A percentile compares a stretch with the other conserved stretches of the same genome.
Conservation (phyloP, 2,329 filamentous ascomycete species). For the Verticillium zaregamsianum region DNA sequence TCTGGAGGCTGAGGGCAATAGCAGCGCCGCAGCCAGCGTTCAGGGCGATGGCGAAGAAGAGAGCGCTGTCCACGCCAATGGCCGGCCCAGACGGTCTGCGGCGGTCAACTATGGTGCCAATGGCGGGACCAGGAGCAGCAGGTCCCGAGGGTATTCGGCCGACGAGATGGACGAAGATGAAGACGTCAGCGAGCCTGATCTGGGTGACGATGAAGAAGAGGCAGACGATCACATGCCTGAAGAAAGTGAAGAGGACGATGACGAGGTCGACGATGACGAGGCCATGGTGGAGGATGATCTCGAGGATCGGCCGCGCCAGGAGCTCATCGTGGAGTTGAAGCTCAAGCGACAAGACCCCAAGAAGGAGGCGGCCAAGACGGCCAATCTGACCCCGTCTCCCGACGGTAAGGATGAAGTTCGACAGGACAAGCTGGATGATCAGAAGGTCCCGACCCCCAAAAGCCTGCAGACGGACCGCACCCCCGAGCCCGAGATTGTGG, state of each 20-base stretch:
- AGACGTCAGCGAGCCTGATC: conserved; percentile 68
- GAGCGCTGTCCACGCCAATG: conserved; percentile 35
- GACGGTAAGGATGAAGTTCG: conserved; percentile 3
- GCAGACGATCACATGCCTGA: conserved; percentile 62
- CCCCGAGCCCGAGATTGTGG: conserved; percentile 10
- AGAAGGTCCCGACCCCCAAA: not conserved
- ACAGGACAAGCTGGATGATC: not conserved
- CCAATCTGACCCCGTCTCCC: conserved; percentile 4
- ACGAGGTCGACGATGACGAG: conserved; percentile 54
- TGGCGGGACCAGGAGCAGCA: conserved; percentile 31
- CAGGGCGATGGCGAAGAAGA: conserved; percentile 39
- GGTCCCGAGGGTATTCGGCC: conserved; percentile 26
- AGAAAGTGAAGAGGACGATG: conserved; percentile 54
- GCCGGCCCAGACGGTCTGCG: conserved; percentile 47
- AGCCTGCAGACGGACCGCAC: conserved; percentile 9
- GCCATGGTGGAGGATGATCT: conserved; percentile 51
- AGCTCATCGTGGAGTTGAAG: conserved; percentile 71
- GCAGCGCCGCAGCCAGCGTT: conserved; percentile 41
- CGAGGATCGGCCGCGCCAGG: conserved; percentile 43
- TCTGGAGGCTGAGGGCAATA: conserved; percentile 56
- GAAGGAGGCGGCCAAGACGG: not conserved
- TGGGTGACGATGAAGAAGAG: conserved; percentile 71
- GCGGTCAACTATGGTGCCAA: conserved; percentile 46
- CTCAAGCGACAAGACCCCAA: conserved; percentile 36
- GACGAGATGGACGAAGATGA: conserved; percentile 58